Conservation (phyloP, 331 rosid species). For the Telfairia occidentalis region DNA sequence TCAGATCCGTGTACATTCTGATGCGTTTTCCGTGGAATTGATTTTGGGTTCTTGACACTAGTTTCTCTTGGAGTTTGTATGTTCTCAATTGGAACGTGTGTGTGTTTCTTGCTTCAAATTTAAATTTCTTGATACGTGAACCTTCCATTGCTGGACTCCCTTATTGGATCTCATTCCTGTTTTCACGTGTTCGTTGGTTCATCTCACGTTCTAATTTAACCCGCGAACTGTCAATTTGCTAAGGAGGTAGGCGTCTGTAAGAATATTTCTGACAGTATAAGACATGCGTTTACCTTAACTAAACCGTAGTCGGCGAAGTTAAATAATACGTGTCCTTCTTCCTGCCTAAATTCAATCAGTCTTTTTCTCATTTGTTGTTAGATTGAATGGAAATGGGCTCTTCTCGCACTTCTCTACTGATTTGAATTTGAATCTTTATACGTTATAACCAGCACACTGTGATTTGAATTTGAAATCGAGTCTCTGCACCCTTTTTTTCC, state of each 20-base stretch:
- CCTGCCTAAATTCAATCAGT: not conserved
- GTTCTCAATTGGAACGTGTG: not conserved
- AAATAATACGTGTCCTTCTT: not conserved
- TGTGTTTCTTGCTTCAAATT: not conserved
- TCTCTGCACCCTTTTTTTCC: no score
- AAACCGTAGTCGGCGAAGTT: not conserved
- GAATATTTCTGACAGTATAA: not conserved
- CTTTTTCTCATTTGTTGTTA: not conserved
- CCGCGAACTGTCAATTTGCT: not conserved
- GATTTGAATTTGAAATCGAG: no score
- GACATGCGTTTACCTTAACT: not conserved
- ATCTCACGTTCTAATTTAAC: not conserved
- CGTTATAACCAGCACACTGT: not conserved
- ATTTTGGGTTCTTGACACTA: not conserved
- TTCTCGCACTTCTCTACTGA: not conserved
- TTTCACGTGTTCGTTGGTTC: not conserved
- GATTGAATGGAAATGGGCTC: not conserved
- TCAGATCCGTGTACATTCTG: conserved; percentile 33
- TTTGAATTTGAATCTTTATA: not conserved
- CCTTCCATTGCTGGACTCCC: not conserved
- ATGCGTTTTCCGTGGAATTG: not conserved
- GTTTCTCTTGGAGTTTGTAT: not conserved
- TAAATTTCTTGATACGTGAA: not conserved
- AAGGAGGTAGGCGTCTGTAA: not conserved
- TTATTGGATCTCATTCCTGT: not conserved